Conservation (phyloP, 2,329 filamentous ascomycete genomes). For the Huntiella omanensis region DNA sequence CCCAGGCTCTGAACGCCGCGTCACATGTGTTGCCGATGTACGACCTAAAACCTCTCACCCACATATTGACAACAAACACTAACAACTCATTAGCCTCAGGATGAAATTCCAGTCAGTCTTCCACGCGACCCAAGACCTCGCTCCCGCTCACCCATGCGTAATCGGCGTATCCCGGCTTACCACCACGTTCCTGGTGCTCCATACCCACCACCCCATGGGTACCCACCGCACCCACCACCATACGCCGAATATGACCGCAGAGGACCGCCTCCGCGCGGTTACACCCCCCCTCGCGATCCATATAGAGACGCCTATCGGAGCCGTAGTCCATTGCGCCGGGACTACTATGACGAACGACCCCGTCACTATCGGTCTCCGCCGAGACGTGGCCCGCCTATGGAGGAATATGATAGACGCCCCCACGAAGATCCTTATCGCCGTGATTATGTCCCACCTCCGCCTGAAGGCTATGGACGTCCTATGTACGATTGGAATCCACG, state of each 20-base stretch:
- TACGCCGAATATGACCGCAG: conserved; percentile 70
- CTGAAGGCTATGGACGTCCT: conserved; percentile 39
- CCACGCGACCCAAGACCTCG: conserved; percentile 44
- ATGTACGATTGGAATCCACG: conserved; percentile 33
- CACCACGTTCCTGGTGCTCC: background rate
- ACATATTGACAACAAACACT: background rate
- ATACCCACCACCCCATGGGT: conserved; percentile 16
- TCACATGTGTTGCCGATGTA: conserved; percentile 77
- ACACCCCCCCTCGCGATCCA: conserved; percentile 55
- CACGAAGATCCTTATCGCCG: conserved; percentile 64
- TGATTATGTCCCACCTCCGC: conserved; percentile 41
- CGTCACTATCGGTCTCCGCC: conserved; percentile 62
- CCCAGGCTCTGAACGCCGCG: conserved; percentile 52
- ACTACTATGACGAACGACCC: conserved; percentile 69
- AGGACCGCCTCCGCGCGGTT: conserved; percentile 48
- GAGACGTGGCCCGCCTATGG: conserved; percentile 56
- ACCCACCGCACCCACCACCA: conserved; percentile 1
- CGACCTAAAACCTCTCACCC: background rate
- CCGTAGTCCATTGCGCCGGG: conserved; percentile 67
- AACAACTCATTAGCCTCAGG: conserved; percentile 42
- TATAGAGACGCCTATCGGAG: conserved; percentile 67
- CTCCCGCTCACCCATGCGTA: conserved; percentile 57
- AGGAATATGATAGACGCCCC: conserved; percentile 54
- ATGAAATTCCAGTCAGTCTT: conserved; percentile 41
- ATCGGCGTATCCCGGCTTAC: conserved; percentile 17